Base-by-base conservation (phyloP, 352 stramenopile species). In the Globisporangium parvum region DNA sequence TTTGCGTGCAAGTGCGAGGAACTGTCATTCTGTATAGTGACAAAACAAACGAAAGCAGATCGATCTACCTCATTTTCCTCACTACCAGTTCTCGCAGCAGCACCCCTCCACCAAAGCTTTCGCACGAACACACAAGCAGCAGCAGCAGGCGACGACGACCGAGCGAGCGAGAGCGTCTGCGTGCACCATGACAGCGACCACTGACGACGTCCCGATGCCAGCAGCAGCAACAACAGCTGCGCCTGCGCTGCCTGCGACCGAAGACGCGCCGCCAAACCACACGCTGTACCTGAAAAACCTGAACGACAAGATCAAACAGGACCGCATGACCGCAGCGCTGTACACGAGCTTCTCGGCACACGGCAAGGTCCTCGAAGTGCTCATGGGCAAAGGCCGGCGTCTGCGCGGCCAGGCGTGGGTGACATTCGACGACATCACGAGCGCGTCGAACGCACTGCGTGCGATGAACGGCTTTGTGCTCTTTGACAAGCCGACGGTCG, bases 271-370 rank as follows among this genome's bases (percentile, higher is more conserved):
- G 64, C 87, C 89, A 11, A 96, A 93, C 70, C 76, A 97, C 63
- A 97, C 89, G 53, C 70, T 98, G n/a, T 98, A 98, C 69, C 59
- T 97, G 46, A 93, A 95, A 68, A 98, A 98, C 71, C 75, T 97
- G 45, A 96, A 97, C 51, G 91, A 98, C 66, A 97, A 98, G 73
- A 96, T 97, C 75, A 98, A 98, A 70, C 70, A 81, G 54, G 77
- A 94, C 23, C 80, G 80, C 53, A 83, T 97, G 65, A 98, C 96
- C 71, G 88, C 87, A 45, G 70, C 80, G 24, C 72, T 98, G 10
- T 96, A 98, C 70, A 70, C 80, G 63, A 78, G 83, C 52, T 96
- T 98, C 62, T 96, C 87, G 56, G 81, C 94, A 67, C 89, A 97
- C 67, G 91, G 91, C 59, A 96, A 96, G 74, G 88, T 98, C 64